These are phyloP conservation scores for Sporothrix protearum DNA, from an alignment of 2,329 filamentous ascomycete genomes.

Conservation along the genomic window DNA sequence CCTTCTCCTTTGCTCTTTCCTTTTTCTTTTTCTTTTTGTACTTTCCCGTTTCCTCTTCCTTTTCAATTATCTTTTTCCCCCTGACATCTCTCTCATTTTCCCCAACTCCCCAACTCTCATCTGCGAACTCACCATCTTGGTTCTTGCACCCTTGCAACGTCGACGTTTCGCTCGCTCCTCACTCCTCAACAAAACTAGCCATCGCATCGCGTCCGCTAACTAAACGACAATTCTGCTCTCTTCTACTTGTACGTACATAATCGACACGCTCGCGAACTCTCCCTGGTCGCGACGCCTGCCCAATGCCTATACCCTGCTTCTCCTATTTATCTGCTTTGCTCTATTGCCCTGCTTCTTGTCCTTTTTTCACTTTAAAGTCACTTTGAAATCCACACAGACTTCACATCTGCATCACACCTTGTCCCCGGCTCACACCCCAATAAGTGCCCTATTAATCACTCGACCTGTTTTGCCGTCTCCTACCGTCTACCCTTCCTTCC, in stretches of 20 bases:
- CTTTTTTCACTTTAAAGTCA: not conserved
- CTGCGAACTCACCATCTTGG: not conserved
- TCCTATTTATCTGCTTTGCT: not conserved
- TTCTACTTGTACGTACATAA: not conserved
- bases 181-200: not conserved
- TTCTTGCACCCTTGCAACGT: not conserved
- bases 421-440: not conserved
- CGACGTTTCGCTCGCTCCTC: not conserved
- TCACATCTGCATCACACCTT: not conserved
- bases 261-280: not conserved
- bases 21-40: not conserved
- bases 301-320: not conserved
- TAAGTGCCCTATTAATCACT: conserved; percentile 6
- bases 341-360: not conserved
- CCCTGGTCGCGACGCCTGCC: not conserved
- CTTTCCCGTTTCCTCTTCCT: not conserved
- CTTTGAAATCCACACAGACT: not conserved
- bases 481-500: not conserved
- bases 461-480: conserved; percentile 9
- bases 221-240: no score
- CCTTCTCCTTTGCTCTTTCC: not conserved
- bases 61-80: not conserved
- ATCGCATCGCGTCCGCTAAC: not conserved
- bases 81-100: not conserved
- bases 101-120: not conserved